Evolutionary conservation across 2,329 filamentous ascomycete species (phyloP).

Genomic region (Colletotrichum theobromicola): DNA sequence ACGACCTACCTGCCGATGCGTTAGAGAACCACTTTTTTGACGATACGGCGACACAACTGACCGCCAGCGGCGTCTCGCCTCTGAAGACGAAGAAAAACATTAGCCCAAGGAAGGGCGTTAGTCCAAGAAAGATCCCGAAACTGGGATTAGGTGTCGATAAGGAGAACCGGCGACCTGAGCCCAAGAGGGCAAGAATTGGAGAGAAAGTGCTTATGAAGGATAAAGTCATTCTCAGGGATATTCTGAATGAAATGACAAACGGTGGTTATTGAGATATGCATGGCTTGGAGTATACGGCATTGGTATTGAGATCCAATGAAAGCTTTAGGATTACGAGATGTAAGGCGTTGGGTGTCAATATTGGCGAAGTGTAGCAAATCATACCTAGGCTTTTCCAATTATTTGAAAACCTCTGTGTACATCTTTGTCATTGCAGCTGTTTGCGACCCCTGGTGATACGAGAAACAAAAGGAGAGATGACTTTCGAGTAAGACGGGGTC

Average conservation of each 20-base stretch:
- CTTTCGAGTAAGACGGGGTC: background rate
- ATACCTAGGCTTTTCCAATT: background rate
- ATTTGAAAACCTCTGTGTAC: too few relatives aligned
- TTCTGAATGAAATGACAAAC: conserved; percentile 73
- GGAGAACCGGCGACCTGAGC: conserved; percentile 53
- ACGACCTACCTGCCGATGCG: conserved; percentile 71
- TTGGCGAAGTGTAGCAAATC: background rate
- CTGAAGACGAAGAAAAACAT: background rate
- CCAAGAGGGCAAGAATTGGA: conserved; percentile 63
- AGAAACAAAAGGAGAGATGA: background rate
- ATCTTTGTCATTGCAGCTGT: background rate
- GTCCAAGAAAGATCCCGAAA: background rate
- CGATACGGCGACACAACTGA: conserved; percentile 57
- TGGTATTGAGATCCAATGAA: background rate
- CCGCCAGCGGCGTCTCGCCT: conserved; percentile 29
- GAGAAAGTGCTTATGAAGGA: conserved; percentile 68
- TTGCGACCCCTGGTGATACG: background rate
- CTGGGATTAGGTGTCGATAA: conserved; percentile 35
- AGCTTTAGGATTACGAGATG: background rate
- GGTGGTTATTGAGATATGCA: conserved; percentile 38
- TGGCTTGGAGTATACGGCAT: conserved; percentile 8
- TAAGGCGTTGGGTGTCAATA: background rate
- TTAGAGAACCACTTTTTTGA: conserved; percentile 73
- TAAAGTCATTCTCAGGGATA: conserved; percentile 74
- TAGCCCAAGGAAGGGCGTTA: background rate